Percentiles rank a stretch among this genome's conserved stretches.
Evolutionary conservation across 2,329 filamentous ascomycete genomes (phyloP).

Genomic region (Plenodomus biglobosus): DNA sequence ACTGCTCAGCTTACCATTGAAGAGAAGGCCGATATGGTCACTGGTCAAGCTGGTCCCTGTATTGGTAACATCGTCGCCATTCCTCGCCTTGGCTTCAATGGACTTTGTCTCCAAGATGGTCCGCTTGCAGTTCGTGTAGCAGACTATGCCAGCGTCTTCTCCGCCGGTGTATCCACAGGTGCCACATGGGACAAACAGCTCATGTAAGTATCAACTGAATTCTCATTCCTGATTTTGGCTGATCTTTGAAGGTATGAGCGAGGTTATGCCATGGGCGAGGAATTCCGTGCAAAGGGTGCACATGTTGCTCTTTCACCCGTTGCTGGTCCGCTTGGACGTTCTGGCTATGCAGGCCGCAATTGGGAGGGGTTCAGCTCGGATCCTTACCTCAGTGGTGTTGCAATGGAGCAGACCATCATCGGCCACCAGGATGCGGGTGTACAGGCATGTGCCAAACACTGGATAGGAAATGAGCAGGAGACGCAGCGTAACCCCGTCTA

Average conservation of each 20-base stretch:
- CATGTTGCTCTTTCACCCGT: slow-evolving; percentile 55
- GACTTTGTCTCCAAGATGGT: slow-evolving; percentile 47
- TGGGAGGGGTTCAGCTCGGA: slow-evolving; percentile 51
- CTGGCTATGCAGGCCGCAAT: slow-evolving; percentile 46
- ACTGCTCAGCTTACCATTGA: slow-evolving; percentile 34
- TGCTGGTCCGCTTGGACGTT: slow-evolving; percentile 48
- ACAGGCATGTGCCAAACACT: slow-evolving; percentile 54
- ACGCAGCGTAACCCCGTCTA: slow-evolving; percentile 44
- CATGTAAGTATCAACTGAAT: background rate
- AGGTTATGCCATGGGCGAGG: slow-evolving; percentile 42
- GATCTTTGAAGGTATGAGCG: slow-evolving; percentile 26
- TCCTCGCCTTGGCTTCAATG: slow-evolving; percentile 43
- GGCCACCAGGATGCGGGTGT: slow-evolving; percentile 48
- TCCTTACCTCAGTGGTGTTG: slow-evolving; percentile 49
- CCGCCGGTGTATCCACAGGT: slow-evolving; percentile 43
- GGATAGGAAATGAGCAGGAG: slow-evolving; percentile 65
- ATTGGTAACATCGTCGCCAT: slow-evolving; percentile 53
- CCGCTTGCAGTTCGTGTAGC: slow-evolving; percentile 41
- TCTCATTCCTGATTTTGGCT: slow-evolving; percentile 23
- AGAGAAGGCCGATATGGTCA: slow-evolving; percentile 41
- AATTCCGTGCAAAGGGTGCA: slow-evolving; percentile 41
- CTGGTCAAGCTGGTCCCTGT: slow-evolving; percentile 54
- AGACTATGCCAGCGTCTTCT: slow-evolving; percentile 44
- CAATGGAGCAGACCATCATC: slow-evolving; percentile 44
- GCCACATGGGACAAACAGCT: background rate